Evolutionary conservation across 805 yeast genomes (phyloP).

Genomic region (Barnettozyma sucrosica): DNA sequence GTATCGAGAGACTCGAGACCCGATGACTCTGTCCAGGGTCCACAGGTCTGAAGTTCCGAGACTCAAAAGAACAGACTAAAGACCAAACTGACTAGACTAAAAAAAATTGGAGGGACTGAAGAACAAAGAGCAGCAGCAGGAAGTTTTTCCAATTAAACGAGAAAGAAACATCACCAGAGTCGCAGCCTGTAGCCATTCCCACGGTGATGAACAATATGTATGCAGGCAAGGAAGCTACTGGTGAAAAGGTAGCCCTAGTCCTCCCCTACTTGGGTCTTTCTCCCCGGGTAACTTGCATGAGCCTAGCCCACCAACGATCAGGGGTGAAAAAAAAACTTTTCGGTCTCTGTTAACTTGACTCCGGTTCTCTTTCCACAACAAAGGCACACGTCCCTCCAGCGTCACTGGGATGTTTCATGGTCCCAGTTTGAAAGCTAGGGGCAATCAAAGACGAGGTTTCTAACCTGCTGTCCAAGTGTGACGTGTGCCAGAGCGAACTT

Average conservation of each 20-base stretch:
- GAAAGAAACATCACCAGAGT: too few species aligned
- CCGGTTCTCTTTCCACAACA: neutral
- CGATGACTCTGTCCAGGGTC: neutral
- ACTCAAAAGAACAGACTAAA: neutral
- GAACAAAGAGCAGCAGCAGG: too few species aligned
- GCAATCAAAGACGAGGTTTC: conserved; percentile 3
- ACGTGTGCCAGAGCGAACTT: conserved; percentile 8
- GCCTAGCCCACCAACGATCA: neutral
- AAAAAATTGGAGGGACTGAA: too few species aligned
- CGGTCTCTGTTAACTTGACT: neutral
- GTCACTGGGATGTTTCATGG: conserved; percentile 6
- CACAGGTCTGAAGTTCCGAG: neutral
- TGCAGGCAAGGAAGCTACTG: too few species aligned
- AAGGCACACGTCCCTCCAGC: conserved; percentile 10
- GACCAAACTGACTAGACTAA: too few species aligned
- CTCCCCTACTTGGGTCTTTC: too few species aligned
- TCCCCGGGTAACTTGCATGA: neutral
- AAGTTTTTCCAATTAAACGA: too few species aligned
- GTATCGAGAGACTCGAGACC: neutral
- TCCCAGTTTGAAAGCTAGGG: conserved; percentile 11
- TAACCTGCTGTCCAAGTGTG: conserved; percentile 4
- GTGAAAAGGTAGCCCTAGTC: neutral
- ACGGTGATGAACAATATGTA: too few species aligned
- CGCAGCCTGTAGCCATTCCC: too few species aligned
- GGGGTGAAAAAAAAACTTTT: neutral